Base-by-base conservation (phyloP, 2,329 filamentous ascomycete species). In the Alternaria sp. region DNA sequence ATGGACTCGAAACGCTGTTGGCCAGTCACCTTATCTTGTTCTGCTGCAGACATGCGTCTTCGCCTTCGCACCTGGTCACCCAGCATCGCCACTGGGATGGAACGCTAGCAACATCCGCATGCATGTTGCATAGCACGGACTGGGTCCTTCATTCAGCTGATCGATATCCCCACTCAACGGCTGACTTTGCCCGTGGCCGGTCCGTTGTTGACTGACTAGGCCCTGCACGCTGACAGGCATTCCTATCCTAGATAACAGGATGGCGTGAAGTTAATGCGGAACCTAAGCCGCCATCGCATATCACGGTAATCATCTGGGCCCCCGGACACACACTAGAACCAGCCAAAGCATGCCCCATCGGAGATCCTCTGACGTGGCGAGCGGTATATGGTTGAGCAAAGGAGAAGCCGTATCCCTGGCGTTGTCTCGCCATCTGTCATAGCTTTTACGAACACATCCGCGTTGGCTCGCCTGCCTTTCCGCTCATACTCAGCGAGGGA, bases 291-390 rank as follows among this genome's bases (percentile, higher is more conserved):
- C 75, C 76, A 79, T 79, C 75, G 78, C 77, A 81, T 80, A 76
- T 79, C 77, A 72, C 80, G 71, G 79, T 80, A 80, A 79, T 81
- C 78, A 80, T 79, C 78, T 80, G 77, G 76, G 70, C 76, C 76
- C 60, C 70, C 74, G 71, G 75, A 72, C 69, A 71, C 68, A 81
- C 80, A 80, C 82, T 83, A 83, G 81, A 78, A 79, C 78, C 75
- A 79, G 79, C 81, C 81, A 80, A 78, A 82, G 78, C 78, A 77
- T 80, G 76, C 78, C 77, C 80, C 78, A 78, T 83, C 81, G 82
- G 81, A 82, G 82, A 84, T 81, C 82, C 80, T 82, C 82, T 84
- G 82, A 85, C 83, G 83, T 85, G 83, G 83, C 82, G 80, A 78
- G 66, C 78, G 74, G 75, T 80, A 79, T 80, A 76, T 82, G 80